Conservation (phyloP, 306 rosid genomes). For the Cucurbita maxima region DNA sequence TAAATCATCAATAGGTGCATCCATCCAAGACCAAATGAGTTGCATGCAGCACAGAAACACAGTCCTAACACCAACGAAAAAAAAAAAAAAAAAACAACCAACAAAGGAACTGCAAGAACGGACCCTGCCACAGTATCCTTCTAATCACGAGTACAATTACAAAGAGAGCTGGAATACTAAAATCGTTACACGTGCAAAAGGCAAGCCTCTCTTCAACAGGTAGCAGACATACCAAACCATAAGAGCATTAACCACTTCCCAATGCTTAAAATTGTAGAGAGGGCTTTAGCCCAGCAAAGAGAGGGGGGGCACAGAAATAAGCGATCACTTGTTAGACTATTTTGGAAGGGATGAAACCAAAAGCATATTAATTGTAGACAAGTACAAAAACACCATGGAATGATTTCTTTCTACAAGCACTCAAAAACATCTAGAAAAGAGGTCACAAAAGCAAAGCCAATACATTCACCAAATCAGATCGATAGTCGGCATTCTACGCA, state of each 20-base stretch:
- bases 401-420: background rate
- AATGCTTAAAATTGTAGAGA: background rate
- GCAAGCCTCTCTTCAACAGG: background rate
- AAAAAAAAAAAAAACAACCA: background rate
- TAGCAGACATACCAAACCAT: background rate
- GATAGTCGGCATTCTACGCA: conserved; percentile 82
- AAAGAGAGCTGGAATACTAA: background rate
- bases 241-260: background rate
- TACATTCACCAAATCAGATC: conserved; percentile 79
- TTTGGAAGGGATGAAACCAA: background rate
- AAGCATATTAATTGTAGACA: background rate
- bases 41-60: background rate
- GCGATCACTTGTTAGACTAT: background rate
- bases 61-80: background rate
- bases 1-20: background rate
- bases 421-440: conserved; percentile 16
- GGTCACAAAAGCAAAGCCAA: conserved; percentile 57
- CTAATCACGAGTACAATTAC: background rate
- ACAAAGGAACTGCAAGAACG: background rate
- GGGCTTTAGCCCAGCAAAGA: too few species aligned
- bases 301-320: background rate
- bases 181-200: background rate
- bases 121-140: background rate
- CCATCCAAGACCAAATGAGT: background rate
- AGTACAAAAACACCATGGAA: background rate